Evolutionary conservation across 768 basidiomycete species (phyloP), one percentile per base, ranked within the genome.

Genomic region (Russula compacta): DNA sequence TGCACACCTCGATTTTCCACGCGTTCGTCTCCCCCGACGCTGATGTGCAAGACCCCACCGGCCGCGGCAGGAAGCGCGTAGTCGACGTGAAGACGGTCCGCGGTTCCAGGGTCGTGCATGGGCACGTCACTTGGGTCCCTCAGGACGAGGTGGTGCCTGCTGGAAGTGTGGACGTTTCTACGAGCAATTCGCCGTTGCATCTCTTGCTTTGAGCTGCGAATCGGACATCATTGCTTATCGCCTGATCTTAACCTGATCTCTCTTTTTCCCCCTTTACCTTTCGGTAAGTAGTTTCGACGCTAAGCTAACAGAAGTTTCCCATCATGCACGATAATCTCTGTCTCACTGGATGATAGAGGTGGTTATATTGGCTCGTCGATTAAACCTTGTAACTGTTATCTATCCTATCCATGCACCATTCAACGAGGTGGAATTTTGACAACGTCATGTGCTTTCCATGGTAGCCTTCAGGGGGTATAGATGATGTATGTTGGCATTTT

Each of bases 21-120:
- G 35, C 42, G 14, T 1, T 3, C 32, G 49, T 61, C 35, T 2
- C 19, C 7, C 19, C 46, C 6, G 52, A 60, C 10, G 14, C 1
- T 0, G 48, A 64, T 11, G 59, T 43, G 33, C 36, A 51, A 12
- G 63, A 64, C 24, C 63, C 63, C 14, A 53, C 63, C 9, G 53
- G 53, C 32, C 63, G 40, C 48, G 59, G 21, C 17, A 44, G 63
- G 48, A 53, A 49, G 29, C 63, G 63, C 33, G 32, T 14, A 4
- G 53, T 64, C 29, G 11, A 61, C 21, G 48, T 55, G 17, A 60
- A 50, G 38, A 33, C 43, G 35, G 5, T 64, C 49, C 59, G 44
- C 43, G 21, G 24, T 21, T 19, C 35, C 12, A n/a, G 52, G 17
- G 8, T 38, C 35, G n/a, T 63, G 10, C 47, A 43, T 21, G 61